A percentile compares a stretch with the other conserved stretches of the same genome.
Conservation (phyloP, 1,284 basidiomycete species). For the Rhodotorula sp. region DNA sequence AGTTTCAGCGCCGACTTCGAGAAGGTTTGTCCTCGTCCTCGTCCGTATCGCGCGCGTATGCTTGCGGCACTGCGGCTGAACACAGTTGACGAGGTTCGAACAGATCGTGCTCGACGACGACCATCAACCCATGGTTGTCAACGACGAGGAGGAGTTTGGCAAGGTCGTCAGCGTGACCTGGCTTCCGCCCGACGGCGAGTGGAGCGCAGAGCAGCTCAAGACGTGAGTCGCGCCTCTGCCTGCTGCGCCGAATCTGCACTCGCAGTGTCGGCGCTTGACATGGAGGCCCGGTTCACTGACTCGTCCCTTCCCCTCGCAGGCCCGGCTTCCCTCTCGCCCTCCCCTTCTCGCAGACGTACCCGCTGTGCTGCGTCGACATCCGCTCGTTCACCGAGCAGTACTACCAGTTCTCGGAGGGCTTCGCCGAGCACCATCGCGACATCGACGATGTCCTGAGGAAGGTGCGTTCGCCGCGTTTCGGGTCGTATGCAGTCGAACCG, state of each 20-base stretch:
- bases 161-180: constrained; percentile 81
- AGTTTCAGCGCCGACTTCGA: constrained; percentile 83
- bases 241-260: not conserved
- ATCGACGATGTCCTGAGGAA: constrained; percentile 89
- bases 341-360: constrained; percentile 95
- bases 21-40: constrained; percentile 57
- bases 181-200: constrained; percentile 64
- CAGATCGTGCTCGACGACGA: constrained; percentile 89
- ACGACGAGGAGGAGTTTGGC: constrained; percentile 69
- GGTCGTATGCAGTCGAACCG: not conserved
- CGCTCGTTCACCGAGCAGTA: constrained; percentile 92
- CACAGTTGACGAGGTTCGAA: not conserved
- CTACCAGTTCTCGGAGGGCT: constrained; percentile 94
- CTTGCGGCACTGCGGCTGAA: not conserved
- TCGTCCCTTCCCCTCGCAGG: constrained; percentile 53
- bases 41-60: not conserved
- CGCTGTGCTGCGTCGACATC: constrained; percentile 93
- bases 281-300: too few relatives aligned
- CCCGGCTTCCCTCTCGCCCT: constrained; percentile 71
- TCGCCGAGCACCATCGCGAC: constrained; percentile 84
- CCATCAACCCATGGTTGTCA: constrained; percentile 84
- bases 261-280: not conserved
- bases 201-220: constrained; percentile 37
- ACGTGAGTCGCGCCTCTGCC: constrained; percentile 21
- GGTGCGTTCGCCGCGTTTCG: constrained; percentile 54